These are phyloP conservation scores for Linnemannia exigua DNA, from an alignment of 192 early-diverging fungal species.

Conservation along the genomic window DNA sequence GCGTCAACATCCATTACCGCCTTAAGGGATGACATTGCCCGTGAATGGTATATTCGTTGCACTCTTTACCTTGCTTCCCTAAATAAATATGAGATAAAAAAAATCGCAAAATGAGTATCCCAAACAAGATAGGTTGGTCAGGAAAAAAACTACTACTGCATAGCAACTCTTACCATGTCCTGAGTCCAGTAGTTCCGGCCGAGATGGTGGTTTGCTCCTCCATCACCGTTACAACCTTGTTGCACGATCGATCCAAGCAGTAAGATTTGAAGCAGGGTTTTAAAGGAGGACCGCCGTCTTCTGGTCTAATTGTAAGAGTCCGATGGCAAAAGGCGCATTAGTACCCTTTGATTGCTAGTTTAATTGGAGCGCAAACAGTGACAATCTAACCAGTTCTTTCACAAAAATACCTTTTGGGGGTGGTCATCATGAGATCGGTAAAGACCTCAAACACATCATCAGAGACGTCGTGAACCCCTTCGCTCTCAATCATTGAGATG, in stretches of 20 bases:
- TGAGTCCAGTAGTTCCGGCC: constrained; percentile 42
- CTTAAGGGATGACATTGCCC: background rate
- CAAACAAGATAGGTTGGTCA: background rate
- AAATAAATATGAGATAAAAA: background rate
- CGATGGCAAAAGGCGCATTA: background rate
- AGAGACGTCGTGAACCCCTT: constrained; percentile 32
- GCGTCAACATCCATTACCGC: background rate
- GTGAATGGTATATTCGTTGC: background rate
- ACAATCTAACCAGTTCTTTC: background rate
- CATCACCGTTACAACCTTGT: constrained; percentile 49
- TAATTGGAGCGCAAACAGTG: background rate
- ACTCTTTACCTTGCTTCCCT: constrained; percentile 45
- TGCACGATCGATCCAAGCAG: constrained; percentile 28
- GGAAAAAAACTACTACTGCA: background rate
- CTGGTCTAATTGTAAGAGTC: constrained; percentile 25
- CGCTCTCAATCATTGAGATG: constrained; percentile 40
- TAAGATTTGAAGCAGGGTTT: constrained; percentile 51
- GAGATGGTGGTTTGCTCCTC: constrained; percentile 54
- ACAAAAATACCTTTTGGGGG: constrained; percentile 28
- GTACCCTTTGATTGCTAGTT: background rate
- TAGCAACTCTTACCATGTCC: constrained; percentile 33
- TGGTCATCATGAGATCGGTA: constrained; percentile 40
- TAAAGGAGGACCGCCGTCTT: constrained; percentile 46
- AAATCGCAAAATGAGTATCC: background rate
- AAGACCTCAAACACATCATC: constrained; percentile 42